Base-by-base conservation (phyloP, 345 rosid species). In the Sonneratia alba region DNA sequence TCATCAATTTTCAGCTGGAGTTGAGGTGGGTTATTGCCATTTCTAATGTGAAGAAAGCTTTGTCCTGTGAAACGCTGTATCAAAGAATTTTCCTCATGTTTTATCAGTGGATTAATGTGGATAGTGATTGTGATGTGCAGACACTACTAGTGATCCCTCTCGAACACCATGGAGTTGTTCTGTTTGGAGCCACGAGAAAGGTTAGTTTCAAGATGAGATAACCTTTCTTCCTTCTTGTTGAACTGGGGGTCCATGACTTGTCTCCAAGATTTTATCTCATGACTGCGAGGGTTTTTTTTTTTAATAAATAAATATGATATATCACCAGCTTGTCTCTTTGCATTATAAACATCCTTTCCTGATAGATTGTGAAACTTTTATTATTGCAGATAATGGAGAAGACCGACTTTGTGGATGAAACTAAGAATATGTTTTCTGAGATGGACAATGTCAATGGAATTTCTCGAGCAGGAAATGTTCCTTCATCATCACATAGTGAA, bases 121-220 rank as follows among this genome's bases (percentile, higher is more conserved):
- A 55, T 68, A 66, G 38, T 71, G 53, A 76, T 51, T 68, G 16
- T 74, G 42, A 74, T 57, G 71, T 72, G 77, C 91, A 94, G 99
- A 90, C 97, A n/a, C 76, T 92, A 66, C 88, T 89, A 61, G 79
- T 89, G 56, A 81, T 92, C 73, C 83, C 96, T 4, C 75, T 87
- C 67, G 85, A 83, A 81, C 78, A 88, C 12, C 77, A 71, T 43
- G 97, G 97, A 61, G 96, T 94, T 65, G 48, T 90, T 68, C 96
- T 86, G 81, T 84, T 94, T 72, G 99, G 99, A 81, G 89, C 99
- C 66, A 79, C 77, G 71, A 77, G 73, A 64, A 89, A 90, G 97
- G 98, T 94, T 77, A 75, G 92, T 77, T 47, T 13, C 19, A 3
- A 15, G 9, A 47, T 36, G 34, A 11, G 37, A 67, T 27, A 14